Percentiles rank a stretch among this genome's conserved stretches.
Evolutionary conservation across 805 yeast species (phyloP).

Genomic region (Lipomyces anomalus): DNA sequence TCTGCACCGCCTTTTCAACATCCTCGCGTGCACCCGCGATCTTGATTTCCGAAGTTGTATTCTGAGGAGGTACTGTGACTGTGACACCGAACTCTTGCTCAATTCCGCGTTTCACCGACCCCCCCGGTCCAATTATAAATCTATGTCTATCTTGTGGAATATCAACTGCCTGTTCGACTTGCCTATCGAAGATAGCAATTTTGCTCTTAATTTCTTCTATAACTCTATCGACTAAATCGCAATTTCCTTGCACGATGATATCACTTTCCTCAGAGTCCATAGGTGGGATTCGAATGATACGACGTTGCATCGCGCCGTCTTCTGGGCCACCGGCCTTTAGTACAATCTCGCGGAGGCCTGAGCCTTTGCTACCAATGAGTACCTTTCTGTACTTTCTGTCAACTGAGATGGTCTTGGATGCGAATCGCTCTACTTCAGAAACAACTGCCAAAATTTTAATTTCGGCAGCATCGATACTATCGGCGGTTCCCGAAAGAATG

Average conservation of each 20-base stretch:
- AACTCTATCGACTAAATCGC: constrained; percentile 59
- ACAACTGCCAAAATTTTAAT: constrained; percentile 57
- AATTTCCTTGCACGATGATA: constrained; percentile 69
- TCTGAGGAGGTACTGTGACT: constrained; percentile 50
- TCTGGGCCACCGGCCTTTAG: constrained; percentile 70
- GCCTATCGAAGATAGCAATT: constrained; percentile 40
- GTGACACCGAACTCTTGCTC: constrained; percentile 54
- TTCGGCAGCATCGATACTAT: constrained; percentile 68
- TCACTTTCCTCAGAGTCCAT: constrained; percentile 45
- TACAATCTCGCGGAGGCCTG: constrained; percentile 66
- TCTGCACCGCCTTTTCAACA: constrained; percentile 17
- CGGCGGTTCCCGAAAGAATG: constrained; percentile 70
- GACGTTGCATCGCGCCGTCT: constrained; percentile 42
- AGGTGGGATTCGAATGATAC: constrained; percentile 64
- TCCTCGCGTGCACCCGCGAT: constrained; percentile 15
- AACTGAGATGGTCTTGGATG: constrained; percentile 55
- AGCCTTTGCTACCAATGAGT: constrained; percentile 75
- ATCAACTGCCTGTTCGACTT: constrained; percentile 52
- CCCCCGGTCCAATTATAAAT: constrained; percentile 70
- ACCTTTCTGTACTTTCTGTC: constrained; percentile 68
- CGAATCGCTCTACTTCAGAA: constrained; percentile 56
- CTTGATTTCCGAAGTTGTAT: constrained; percentile 9
- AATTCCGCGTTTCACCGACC: constrained; percentile 56
- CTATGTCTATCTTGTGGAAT: constrained; percentile 48
- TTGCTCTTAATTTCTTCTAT: constrained; percentile 54